Evolutionary conservation across 495 filamentous ascomycete species (phyloP).

Genomic region (Bryoglossum gracile): DNA sequence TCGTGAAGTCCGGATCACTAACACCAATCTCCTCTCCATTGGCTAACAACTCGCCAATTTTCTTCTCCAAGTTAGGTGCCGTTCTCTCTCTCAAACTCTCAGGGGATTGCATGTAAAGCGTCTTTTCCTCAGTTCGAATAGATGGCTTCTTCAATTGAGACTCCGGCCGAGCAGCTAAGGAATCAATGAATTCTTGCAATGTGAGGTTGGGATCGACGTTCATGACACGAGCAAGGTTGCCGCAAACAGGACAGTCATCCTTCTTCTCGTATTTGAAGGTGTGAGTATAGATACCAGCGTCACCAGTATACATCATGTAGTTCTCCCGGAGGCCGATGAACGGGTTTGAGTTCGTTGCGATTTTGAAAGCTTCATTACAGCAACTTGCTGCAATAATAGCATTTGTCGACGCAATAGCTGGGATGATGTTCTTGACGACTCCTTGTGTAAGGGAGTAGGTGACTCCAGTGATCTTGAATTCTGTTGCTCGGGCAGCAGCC

Average conservation of each 20-base stretch:
- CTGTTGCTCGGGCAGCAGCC: slow-evolving; percentile 66
- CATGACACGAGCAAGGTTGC: slow-evolving; percentile 67
- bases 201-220: slow-evolving; percentile 63
- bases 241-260: slow-evolving; percentile 90
- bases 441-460: slow-evolving; percentile 97
- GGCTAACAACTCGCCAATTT: slow-evolving; percentile 32
- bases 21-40: slow-evolving; percentile 54
- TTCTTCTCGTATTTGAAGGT: slow-evolving; percentile 92
- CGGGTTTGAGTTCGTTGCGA: slow-evolving; percentile 74
- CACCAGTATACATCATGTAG: slow-evolving; percentile 99
- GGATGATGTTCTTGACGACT: slow-evolving; percentile 99
- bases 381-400: slow-evolving; percentile 91
- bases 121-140: slow-evolving; percentile 70
- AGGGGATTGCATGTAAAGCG: slow-evolving; percentile 83
- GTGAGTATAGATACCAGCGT: slow-evolving; percentile 92
- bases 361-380: slow-evolving; percentile 96
- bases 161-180: slow-evolving; percentile 73
- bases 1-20: slow-evolving; percentile 72
- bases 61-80: slow-evolving; percentile 71
- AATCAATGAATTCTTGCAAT: slow-evolving; percentile 78
- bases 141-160: slow-evolving; percentile 87
- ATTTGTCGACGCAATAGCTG: slow-evolving; percentile 96
- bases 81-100: slow-evolving; percentile 75
- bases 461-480: slow-evolving; percentile 89
- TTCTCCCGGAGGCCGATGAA: slow-evolving; percentile 63